Evolutionary conservation across 164 flowering plant species (phyloP).

Genomic region (Cinnamomum chago): DNA sequence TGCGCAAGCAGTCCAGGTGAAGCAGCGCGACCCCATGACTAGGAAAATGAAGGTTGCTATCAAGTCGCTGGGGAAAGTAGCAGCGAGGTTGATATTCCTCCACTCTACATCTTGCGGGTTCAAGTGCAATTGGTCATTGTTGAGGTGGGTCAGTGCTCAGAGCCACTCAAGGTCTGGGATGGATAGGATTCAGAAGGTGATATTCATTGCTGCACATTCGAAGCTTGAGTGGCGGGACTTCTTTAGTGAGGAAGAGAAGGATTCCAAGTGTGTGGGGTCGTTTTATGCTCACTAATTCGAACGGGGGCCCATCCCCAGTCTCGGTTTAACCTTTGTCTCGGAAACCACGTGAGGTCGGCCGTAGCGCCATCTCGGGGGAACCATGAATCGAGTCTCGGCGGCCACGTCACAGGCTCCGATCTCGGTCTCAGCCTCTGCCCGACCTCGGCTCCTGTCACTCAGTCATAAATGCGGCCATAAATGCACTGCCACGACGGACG

Average conservation of each 20-base stretch:
- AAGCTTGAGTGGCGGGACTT: slow-evolving; percentile 75
- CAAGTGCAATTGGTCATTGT: slow-evolving; percentile 67
- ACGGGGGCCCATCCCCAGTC: too few species aligned
- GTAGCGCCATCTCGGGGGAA: too few species aligned
- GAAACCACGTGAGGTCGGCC: too few species aligned
- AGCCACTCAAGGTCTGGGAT: slow-evolving; percentile 43
- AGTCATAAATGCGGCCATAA: too few species aligned
- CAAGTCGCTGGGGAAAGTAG: slow-evolving; percentile 77
- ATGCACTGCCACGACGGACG: too few species aligned
- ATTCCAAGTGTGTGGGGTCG: too few species aligned
- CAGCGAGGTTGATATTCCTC: slow-evolving; percentile 92
- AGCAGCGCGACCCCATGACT: slow-evolving; percentile 73
- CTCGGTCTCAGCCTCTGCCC: too few species aligned
- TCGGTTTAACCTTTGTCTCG: too few species aligned
- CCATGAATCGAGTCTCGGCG: too few species aligned
- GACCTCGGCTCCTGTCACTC: too few species aligned
- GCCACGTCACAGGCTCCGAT: too few species aligned
- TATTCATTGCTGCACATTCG: slow-evolving; percentile 87
- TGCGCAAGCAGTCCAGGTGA: slow-evolving; percentile 94
- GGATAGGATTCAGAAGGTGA: slow-evolving; percentile 59
- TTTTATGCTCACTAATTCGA: too few species aligned
- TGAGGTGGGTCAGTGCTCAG: slow-evolving; percentile 64
- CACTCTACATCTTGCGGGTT: slow-evolving; percentile 90
- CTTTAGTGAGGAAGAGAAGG: slow-evolving; percentile 75
- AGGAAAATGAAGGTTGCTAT: slow-evolving; percentile 90